Evolutionary conservation across 805 yeast genomes (phyloP), one percentile per base, ranked within the genome.

Genomic region (Suhomyces kilbournensis): DNA sequence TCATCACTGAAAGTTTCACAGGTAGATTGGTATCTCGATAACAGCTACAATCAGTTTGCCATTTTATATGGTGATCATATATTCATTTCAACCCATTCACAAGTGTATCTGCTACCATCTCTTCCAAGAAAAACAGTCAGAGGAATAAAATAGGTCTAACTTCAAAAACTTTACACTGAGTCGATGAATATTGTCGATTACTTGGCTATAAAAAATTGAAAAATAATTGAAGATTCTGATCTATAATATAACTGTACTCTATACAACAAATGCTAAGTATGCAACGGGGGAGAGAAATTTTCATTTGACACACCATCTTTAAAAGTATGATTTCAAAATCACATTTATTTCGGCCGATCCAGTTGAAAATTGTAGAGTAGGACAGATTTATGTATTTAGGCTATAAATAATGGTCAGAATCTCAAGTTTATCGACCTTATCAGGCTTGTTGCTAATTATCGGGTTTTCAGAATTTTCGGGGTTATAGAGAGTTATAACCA

Each of bases 191-290:
- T 75, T 4, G 59, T 70, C 4, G 70, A 67, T 53, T 71, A 62
- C 51, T 54, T 75, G 49, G 58, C 75, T 3, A 28, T 73, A 14
- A 57, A 74, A 25, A 73, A 73, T 53, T 53, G 77, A 48, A 59
- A 54, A 8, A 52, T 50, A 7, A 56, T 60, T n/a, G 59, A 57
- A 8, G 62, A 58, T 7, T 50, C 47, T 61, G 44, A 58, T 64
- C 2, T 76, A 74, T 60, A 78, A 75, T 51, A 57, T 74, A 28
- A 60, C 74, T 12, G 67, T 74, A 7, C 43, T 74, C 20, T 66
- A 74, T 53, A 62, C 73, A 10, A 53, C 65, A 4, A 44, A 52
- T 14, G 63, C 76, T 3, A 70, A 64, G 46, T 67, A 54, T 56
- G 76, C 2, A 54, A 53, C 25, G 74, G 71, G 1, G 70, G 68